Base-by-base conservation (phyloP, 805 yeast genomes). In the Pichia phayaonensis region DNA sequence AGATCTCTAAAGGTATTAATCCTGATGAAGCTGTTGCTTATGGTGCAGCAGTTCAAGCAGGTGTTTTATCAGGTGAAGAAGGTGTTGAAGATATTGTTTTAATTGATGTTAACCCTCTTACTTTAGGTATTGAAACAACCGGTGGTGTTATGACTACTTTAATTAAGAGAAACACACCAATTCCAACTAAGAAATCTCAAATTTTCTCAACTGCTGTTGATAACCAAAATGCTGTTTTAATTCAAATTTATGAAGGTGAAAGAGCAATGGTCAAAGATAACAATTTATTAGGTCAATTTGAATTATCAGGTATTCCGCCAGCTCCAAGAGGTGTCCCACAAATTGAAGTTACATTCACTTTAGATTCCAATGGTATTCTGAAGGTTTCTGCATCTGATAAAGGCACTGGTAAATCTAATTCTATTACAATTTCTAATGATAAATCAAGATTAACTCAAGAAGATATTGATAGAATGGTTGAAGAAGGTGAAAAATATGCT, bases 11-110 rank as follows among this genome's bases (percentile, higher is more conserved):
- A 81, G 92, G 96, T 64, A 92, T 92, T 66, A 92, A 92, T 78
- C 98, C 99, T 57, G 99, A 92, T 75, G 99, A 92, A 79, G 99
- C 99, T 69, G 98, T 92, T 66, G 99, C 98, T 42, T 92, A 84
- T 64, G 99, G 99, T 81, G 98, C 98, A 55, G 97, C 99, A 57
- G 97, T 92, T 57, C 99, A 92, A 77, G 98, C 96, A 52, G 98
- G 98, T 77, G 95, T 92, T 61, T 76, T 92, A 59, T 83, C 95
- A 50, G 98, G 98, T 72, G 97, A 90, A 73, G 90, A 85, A 64
- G 94, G 95, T 70, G 94, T 83, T 56, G 95, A 86, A 63, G 94
- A 86, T 67, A 83, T 86, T 62, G 92, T 92, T 57, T 76, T 90
- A 65, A 79, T 90, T 65, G 97, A 90, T 74, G 97, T 90, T 56